phyloP scores from a whole-genome alignment of 2,329 filamentous ascomycete species.

The Microcera coccophila region DNA sequence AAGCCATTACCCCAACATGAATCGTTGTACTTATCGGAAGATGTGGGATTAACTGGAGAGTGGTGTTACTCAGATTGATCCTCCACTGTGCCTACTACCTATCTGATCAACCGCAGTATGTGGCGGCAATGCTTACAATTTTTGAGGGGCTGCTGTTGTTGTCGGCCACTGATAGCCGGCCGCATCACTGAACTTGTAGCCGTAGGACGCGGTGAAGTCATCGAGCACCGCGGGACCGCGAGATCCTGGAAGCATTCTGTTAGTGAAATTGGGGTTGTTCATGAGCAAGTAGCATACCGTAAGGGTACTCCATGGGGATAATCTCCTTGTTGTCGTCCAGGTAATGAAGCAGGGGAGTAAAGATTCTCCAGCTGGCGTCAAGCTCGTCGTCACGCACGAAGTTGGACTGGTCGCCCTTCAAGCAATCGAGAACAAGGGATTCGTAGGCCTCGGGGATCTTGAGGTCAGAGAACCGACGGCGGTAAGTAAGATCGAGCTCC shows the following conservation, averaged over 20 bases:
- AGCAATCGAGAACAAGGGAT: slow-evolving; percentile 90
- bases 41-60: slow-evolving; percentile 23
- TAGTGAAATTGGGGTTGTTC: neutral
- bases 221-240: slow-evolving; percentile 94
- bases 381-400: slow-evolving; percentile 97
- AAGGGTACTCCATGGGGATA: slow-evolving; percentile 98
- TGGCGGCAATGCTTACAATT: slow-evolving; percentile 61
- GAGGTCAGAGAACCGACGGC: slow-evolving; percentile 95
- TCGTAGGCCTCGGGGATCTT: slow-evolving; percentile 99
- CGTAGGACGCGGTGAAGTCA: slow-evolving; percentile 96
- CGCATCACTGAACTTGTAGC: slow-evolving; percentile 97
- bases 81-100: neutral
- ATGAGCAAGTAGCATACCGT: slow-evolving; percentile 58
- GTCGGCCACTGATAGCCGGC: slow-evolving; percentile 94
- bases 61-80: slow-evolving; percentile 15
- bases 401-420: slow-evolving; percentile 99
- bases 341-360: slow-evolving; percentile 95
- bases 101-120: neutral
- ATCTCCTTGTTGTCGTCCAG: slow-evolving; percentile 99
- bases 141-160: slow-evolving; percentile 67
- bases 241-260: slow-evolving; percentile 64
- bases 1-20: slow-evolving; percentile 21
- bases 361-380: slow-evolving; percentile 97
- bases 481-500: slow-evolving; percentile 96
- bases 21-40: slow-evolving; percentile 14